Percentiles rank a stretch among this genome's conserved stretches.
These are phyloP conservation scores for Rhododendron simsii DNA, from an alignment of 148 eudicot genomes.

Conservation along the genomic window DNA sequence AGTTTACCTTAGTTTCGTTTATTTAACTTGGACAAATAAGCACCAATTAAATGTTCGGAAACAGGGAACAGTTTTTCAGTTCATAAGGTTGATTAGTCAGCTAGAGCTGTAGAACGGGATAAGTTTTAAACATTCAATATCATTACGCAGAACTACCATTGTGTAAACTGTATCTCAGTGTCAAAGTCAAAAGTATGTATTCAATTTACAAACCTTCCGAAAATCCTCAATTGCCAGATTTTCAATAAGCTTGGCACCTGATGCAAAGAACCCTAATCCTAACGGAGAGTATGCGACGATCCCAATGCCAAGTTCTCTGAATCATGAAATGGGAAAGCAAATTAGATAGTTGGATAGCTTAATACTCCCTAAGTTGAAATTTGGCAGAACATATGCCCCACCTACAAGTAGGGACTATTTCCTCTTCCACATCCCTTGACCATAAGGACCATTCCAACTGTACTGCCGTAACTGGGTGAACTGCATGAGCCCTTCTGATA, in stretches of 20 bases:
- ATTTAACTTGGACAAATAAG: background rate
- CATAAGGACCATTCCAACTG: constrained; percentile 22
- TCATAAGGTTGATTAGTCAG: background rate
- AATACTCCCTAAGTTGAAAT: background rate
- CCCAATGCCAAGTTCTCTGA: constrained; percentile 21
- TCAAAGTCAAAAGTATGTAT: background rate
- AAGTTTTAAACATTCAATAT: background rate
- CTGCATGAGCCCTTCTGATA: constrained; percentile 13
- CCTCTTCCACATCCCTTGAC: constrained; percentile 15
- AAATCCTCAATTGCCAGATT: background rate
- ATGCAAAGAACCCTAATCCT: constrained; percentile 16
- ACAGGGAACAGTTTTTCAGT: too few relatives aligned
- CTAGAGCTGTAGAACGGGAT: background rate
- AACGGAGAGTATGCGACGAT: constrained; percentile 15
- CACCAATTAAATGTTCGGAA: too few relatives aligned
- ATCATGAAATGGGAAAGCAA: background rate
- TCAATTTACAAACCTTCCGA: background rate
- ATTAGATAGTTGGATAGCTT: background rate
- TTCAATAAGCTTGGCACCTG: constrained; percentile 5
- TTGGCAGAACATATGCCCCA: background rate
- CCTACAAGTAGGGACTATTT: constrained; percentile 21
- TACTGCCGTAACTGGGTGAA: constrained; percentile 16
- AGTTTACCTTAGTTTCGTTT: background rate
- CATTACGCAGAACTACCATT: background rate
- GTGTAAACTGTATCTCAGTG: background rate